Base-by-base conservation (phyloP, 345 rosid genomes). In the Euphorbia pulcherrima region DNA sequence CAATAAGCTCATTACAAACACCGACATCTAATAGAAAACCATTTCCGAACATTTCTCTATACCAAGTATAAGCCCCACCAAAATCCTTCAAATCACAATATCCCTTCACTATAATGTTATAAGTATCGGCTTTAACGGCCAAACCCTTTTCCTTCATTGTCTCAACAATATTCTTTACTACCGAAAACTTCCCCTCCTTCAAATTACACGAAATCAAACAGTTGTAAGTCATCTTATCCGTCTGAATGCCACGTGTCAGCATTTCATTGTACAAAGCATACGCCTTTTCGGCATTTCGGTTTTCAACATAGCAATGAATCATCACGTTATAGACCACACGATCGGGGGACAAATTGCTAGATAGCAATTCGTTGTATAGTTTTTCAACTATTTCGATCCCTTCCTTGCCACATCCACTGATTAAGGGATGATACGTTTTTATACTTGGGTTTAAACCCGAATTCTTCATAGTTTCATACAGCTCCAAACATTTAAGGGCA, bases 121-220 rank as follows among this genome's bases (percentile, higher is more conserved):
- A 90, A 2, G 97, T 90, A 80, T 86, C 97, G 46, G 87, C 93
- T 76, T 80, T 80, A 28, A 82, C 89, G 50, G 60, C 65, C 75
- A 84, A 44, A 56, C 75, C 84, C 65, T 76, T 76, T 39, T 53
- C 71, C 70, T 78, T 90, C 97, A 88, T 87, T 67, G 78, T 82
- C 30, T 69, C 67, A 53, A 92, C 74, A 65, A 87, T 79, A 72
- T 72, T 68, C 56, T 70, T 72, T 67, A 78, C 75, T 62, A 81
- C 78, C 0, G 75, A 65, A 55, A 80, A 62, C 40, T 77, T 83
- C 47, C 86, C 92, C 40, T 61, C 80, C 68, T 64, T 82, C 20
- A 90, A 68, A 41, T 68, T 81, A 33, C 90, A 87, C 67, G 81
- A 28, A 63, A 92, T 85, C 86, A 92, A 78, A 80, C 84, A 79